Conservation (phyloP, 805 yeast species). For the Jamesozyma spencerorum region DNA sequence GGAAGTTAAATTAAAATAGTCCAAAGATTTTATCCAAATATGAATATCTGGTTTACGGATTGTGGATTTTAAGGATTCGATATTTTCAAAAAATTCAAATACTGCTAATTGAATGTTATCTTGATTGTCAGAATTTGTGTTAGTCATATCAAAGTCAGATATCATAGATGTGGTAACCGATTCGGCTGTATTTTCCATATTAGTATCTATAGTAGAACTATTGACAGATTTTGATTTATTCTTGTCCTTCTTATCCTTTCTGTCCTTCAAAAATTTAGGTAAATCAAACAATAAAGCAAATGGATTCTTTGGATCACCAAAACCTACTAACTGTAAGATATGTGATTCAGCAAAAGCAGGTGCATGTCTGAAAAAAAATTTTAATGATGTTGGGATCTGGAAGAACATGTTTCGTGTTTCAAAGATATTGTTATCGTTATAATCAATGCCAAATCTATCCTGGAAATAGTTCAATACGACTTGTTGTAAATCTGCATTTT, state of each 20-base stretch:
- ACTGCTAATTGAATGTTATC: background rate
- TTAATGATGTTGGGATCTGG: slow-evolving; percentile 32
- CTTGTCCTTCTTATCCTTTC: slow-evolving; percentile 63
- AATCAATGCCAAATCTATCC: slow-evolving; percentile 55
- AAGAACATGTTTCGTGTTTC: slow-evolving; percentile 35
- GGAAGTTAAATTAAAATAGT: slow-evolving; percentile 51
- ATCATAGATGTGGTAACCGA: background rate
- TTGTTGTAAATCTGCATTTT: slow-evolving; percentile 45
- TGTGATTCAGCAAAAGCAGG: slow-evolving; percentile 70
- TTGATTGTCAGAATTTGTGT: background rate
- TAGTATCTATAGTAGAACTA: background rate
- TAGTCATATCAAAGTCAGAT: background rate
- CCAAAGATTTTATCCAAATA: slow-evolving; percentile 49
- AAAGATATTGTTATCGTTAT: slow-evolving; percentile 55
- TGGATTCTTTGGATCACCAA: slow-evolving; percentile 68
- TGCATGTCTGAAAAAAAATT: slow-evolving; percentile 70
- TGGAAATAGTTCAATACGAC: slow-evolving; percentile 56
- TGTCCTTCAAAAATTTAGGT: slow-evolving; percentile 61
- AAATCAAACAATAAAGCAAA: slow-evolving; percentile 66
- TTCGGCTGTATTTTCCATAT: background rate
- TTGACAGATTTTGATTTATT: slow-evolving; percentile 31
- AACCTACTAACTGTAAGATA: slow-evolving; percentile 64
- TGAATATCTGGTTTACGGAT: slow-evolving; percentile 20
- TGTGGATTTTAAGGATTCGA: slow-evolving; percentile 21
- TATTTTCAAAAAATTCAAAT: slow-evolving; percentile 15